Evolutionary conservation across 192 early-diverging fungal species (phyloP).

Genomic region (Backusella tarrabulga): DNA sequence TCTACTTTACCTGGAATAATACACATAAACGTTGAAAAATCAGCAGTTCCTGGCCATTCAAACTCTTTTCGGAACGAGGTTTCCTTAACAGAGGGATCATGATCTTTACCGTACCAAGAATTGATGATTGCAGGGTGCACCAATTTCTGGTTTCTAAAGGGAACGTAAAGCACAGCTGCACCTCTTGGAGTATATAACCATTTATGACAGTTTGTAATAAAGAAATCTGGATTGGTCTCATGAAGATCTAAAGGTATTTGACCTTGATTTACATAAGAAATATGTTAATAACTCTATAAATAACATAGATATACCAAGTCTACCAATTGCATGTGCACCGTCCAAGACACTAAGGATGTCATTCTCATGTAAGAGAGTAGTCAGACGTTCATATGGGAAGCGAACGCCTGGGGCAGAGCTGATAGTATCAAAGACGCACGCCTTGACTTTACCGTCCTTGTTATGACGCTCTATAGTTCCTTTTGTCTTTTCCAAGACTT

Average conservation of each 20-base stretch:
- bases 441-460: conserved; percentile 23
- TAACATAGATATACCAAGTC: background rate
- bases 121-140: conserved; percentile 49
- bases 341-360: conserved; percentile 58
- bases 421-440: conserved; percentile 55
- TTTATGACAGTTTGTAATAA: conserved; percentile 67
- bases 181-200: conserved; percentile 60
- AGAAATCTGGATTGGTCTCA: conserved; percentile 61
- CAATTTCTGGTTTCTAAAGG: conserved; percentile 43
- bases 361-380: conserved; percentile 39
- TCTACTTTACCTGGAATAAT: conserved; percentile 22
- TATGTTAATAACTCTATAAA: background rate
- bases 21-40: conserved; percentile 33
- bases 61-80: conserved; percentile 44
- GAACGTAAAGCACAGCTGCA: conserved; percentile 53
- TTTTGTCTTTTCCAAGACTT: conserved; percentile 24
- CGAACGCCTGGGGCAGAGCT: conserved; percentile 48
- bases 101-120: conserved; percentile 26
- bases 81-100: background rate
- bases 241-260: conserved; percentile 58
- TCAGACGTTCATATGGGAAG: conserved; percentile 42
- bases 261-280: background rate
- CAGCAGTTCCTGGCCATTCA: conserved; percentile 40
- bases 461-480: conserved; percentile 23
- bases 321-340: conserved; percentile 61